These are phyloP conservation scores for Piper betle DNA, from an alignment of 164 flowering plant genomes.

Conservation along the genomic window DNA sequence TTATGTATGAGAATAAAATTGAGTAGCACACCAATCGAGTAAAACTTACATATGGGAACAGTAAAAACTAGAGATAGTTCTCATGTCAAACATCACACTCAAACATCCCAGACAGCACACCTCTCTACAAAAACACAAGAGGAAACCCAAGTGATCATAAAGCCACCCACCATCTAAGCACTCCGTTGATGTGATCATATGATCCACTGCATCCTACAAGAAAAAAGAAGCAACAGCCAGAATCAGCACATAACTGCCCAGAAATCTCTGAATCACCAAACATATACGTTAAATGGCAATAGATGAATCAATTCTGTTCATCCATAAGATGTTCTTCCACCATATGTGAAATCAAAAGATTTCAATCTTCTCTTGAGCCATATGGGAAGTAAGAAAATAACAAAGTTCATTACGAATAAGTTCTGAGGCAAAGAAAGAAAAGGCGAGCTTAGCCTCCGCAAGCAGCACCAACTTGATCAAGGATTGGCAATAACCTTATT, in stretches of 20 bases:
- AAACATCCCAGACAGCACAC: not conserved
- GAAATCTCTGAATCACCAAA: not conserved
- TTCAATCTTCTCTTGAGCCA: not conserved
- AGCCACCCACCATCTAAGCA: not conserved
- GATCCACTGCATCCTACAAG: not conserved
- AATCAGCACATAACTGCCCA: not conserved
- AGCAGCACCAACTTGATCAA: too few relatives aligned
- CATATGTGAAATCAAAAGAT: too few relatives aligned
- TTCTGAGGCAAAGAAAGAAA: not conserved
- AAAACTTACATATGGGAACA: not conserved
- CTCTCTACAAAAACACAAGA: not conserved
- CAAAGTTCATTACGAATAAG: not conserved
- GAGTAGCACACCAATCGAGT: not conserved
- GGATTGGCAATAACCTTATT: constrained; percentile 34
- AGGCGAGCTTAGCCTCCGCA: too few relatives aligned
- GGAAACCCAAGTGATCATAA: not conserved
- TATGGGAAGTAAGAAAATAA: not conserved
- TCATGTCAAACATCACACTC: not conserved
- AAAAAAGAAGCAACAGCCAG: not conserved
- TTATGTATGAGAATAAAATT: too few relatives aligned
- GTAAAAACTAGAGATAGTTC: too few relatives aligned
- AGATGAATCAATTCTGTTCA: too few relatives aligned
- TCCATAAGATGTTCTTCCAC: too few relatives aligned
- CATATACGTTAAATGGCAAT: too few relatives aligned
- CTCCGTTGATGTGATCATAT: not conserved